Conservation (phyloP, 257 asterid species). For the Parsonsia alboflavescens region DNA sequence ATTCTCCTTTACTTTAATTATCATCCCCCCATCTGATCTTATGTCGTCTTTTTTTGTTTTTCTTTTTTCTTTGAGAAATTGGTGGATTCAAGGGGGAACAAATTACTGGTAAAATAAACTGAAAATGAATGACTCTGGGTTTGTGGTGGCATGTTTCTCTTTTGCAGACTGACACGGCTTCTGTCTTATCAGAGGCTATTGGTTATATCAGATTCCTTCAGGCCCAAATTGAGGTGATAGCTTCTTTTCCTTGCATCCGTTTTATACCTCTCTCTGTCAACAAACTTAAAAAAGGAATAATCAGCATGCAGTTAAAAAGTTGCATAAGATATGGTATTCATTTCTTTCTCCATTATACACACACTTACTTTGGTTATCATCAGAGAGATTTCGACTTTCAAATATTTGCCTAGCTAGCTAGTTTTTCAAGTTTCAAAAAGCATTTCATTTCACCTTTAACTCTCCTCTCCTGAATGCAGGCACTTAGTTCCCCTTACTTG, state of each 20-base stretch:
- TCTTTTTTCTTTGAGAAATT: no score
- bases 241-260: background rate
- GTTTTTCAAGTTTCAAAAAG: background rate
- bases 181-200: conserved; percentile 95
- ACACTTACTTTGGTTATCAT: no score
- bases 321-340: no score
- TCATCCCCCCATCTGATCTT: conserved; percentile 24
- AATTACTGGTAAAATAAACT: no score
- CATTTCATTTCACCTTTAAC: background rate
- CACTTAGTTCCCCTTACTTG: conserved; percentile 39
- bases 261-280: background rate
- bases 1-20: conserved; percentile 15
- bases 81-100: conserved; percentile 17
- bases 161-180: conserved; percentile 99
- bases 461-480: conserved; percentile 26
- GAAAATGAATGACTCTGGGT: conserved; percentile 22
- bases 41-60: conserved; percentile 30
- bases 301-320: background rate
- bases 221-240: conserved; percentile 76
- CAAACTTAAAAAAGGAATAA: background rate
- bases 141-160: conserved; percentile 39
- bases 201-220: conserved; percentile 95
- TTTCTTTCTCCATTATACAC: no score
- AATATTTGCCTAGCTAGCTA: no score
- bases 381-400: no score